Evolutionary conservation across 352 stramenopile species (phyloP), one percentile per base, ranked within the genome.

Genomic region (Phytopythium oedochilum): DNA sequence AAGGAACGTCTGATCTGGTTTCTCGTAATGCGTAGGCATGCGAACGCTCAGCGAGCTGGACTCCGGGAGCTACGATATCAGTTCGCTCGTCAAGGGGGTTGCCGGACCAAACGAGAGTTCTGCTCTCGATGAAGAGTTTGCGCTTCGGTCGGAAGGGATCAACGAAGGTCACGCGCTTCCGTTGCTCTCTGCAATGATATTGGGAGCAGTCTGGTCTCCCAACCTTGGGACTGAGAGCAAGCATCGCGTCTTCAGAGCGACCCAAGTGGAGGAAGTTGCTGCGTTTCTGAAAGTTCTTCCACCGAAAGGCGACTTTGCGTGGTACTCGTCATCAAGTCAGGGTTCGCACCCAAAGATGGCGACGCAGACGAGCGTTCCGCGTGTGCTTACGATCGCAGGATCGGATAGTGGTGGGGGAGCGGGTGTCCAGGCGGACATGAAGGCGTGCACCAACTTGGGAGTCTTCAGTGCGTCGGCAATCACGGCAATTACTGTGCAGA

Each of bases 341-440:
- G 38, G 17, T 6, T n/a, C 23, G 12, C 42, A 14, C 0, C 42
- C 14, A 12, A 48, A 11, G 26, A 17, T 20, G 42, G 22, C 12
- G 11, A 26, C 5, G 20, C 6, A 38, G 39, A 14, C 18, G 2
- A 50, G 17, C 4, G 47, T 60, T 12, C 57, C 71, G 23, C 72
- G 73, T 10, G 86, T 97, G 23, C 90, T 97, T 46, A 97, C 87
- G 25, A 97, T 98, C 57, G 94, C 94, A 8, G 94, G 94, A 45
- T 96, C 82, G 2, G 94, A 98, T 70, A 97, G 86, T 14, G 92
- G 92, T 18, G 94, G 71, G 4, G 71, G 71, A 3, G 94, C 94
- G 5, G 94, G 94, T 31, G 92, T 98, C 50, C 92, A 98, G 70
- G 94, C 94, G 15, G 94, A 98, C 59, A 64, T 98, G 57, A 94